These are phyloP conservation scores for Fusarium burgessii DNA, from an alignment of 2,329 filamentous ascomycete genomes.

Conservation along the genomic window DNA sequence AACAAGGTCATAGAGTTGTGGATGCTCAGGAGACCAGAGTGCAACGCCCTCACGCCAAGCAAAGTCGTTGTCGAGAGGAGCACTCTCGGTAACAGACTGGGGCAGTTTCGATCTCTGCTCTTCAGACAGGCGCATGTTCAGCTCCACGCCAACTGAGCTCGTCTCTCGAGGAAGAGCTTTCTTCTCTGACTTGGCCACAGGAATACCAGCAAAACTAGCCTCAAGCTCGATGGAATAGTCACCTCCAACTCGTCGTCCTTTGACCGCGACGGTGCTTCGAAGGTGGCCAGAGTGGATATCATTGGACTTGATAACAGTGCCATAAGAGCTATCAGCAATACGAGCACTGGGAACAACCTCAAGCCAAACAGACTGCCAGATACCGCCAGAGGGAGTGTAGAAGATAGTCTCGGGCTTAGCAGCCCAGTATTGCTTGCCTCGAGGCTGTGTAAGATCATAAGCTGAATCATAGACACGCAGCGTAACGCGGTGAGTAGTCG, in stretches of 20 bases:
- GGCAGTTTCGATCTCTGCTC: slow-evolving; percentile 56
- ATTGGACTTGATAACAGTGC: slow-evolving; percentile 68
- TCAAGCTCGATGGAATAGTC: slow-evolving; percentile 65
- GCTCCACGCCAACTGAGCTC: slow-evolving; percentile 59
- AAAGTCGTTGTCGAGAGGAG: slow-evolving; percentile 53
- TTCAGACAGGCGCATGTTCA: slow-evolving; percentile 61
- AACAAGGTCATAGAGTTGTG: slow-evolving; percentile 66
- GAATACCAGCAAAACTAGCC: slow-evolving; percentile 61
- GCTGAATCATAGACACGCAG: slow-evolving; percentile 73
- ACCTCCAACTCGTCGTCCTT: slow-evolving; percentile 61
- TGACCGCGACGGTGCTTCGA: slow-evolving; percentile 62
- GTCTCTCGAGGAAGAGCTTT: slow-evolving; percentile 62
- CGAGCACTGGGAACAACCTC: slow-evolving; percentile 65
- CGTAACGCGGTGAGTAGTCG: slow-evolving; percentile 58
- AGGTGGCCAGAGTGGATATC: slow-evolving; percentile 65
- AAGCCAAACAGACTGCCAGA: slow-evolving; percentile 69
- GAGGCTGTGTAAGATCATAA: slow-evolving; percentile 71
- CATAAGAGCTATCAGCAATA: slow-evolving; percentile 66
- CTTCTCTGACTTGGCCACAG: slow-evolving; percentile 58
- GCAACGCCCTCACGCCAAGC: slow-evolving; percentile 68
- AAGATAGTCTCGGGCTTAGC: slow-evolving; percentile 71
- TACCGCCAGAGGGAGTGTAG: slow-evolving; percentile 68
- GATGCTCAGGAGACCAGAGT: slow-evolving; percentile 71
- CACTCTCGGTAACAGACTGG: slow-evolving; percentile 47
- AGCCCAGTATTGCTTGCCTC: slow-evolving; percentile 76